phyloP scores from a whole-genome alignment of 2,329 filamentous ascomycete genomes.

The Penicillium griseofulvum region DNA sequence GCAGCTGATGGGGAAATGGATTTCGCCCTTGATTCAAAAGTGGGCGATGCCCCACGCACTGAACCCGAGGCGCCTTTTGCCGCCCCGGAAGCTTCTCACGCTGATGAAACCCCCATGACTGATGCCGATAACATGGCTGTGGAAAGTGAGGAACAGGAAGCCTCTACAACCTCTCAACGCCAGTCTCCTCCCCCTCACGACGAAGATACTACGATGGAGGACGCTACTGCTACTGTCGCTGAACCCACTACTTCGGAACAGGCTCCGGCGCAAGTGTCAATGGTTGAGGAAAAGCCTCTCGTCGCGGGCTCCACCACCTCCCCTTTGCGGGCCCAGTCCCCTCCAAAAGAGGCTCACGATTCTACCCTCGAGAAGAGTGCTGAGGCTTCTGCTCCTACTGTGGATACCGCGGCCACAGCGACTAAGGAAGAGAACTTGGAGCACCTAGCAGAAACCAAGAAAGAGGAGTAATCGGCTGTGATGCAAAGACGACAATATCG shows the following conservation, averaged over 20 bases:
- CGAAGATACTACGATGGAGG: slow-evolving; percentile 42
- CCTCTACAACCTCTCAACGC: slow-evolving; percentile 31
- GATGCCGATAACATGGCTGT: slow-evolving; percentile 33
- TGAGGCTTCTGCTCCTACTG: slow-evolving; percentile 7
- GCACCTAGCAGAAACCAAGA: slow-evolving; percentile 29
- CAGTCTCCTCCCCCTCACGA: slow-evolving; percentile 32
- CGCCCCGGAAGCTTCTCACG: slow-evolving; percentile 30
- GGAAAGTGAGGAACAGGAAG: slow-evolving; percentile 31
- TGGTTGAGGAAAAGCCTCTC: slow-evolving; percentile 17
- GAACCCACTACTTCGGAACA: slow-evolving; percentile 20
- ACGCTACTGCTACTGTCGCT: slow-evolving; percentile 25
- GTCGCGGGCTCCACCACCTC: slow-evolving; percentile 19
- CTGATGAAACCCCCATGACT: slow-evolving; percentile 32
- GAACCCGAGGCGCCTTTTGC: slow-evolving; percentile 34
- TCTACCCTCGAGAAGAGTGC: slow-evolving; percentile 10
- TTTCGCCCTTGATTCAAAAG: slow-evolving; percentile 36
- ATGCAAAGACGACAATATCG: slow-evolving; percentile 25
- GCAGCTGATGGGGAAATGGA: slow-evolving; percentile 46
- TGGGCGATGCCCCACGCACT: slow-evolving; percentile 39
- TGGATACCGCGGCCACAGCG: slow-evolving; percentile 12
- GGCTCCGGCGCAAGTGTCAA: slow-evolving; percentile 15
- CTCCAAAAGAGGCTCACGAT: slow-evolving; percentile 21
- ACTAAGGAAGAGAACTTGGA: slow-evolving; percentile 14
- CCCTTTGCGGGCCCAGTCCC: slow-evolving; percentile 18
- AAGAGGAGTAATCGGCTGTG: slow-evolving; percentile 28